These are phyloP conservation scores for Kodamaea restingae DNA, from an alignment of 805 yeast genomes.

Conservation along the genomic window DNA sequence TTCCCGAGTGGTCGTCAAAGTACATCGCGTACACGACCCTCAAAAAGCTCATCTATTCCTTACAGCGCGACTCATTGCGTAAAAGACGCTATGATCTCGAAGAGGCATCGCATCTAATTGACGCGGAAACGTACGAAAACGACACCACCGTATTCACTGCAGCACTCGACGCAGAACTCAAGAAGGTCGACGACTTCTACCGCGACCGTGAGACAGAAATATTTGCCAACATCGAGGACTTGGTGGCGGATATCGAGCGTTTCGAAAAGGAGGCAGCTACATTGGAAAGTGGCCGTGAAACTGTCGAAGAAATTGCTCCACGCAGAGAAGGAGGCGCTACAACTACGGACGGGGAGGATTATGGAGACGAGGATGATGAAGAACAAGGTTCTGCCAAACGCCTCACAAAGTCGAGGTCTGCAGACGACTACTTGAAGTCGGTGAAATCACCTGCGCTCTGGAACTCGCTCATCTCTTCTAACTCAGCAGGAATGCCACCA, in stretches of 20 bases:
- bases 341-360: conserved; percentile 34
- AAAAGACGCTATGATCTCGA: conserved; percentile 23
- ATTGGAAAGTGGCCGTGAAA: conserved; percentile 4
- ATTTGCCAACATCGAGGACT: conserved; percentile 47
- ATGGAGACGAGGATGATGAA: conserved; percentile 29
- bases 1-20: conserved; percentile 95
- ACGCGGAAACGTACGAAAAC: conserved; percentile 19
- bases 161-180: conserved; percentile 74
- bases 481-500: conserved; percentile 24
- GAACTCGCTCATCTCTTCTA: conserved; percentile 21
- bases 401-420: conserved; percentile 16
- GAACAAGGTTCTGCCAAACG: conserved; percentile 15
- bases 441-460: conserved; percentile 34
- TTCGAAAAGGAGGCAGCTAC: conserved; percentile 42
- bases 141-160: conserved; percentile 40
- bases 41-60: conserved; percentile 75
- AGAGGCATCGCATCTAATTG: conserved; percentile 27
- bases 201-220: conserved; percentile 59
- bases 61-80: conserved; percentile 58
- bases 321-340: conserved; percentile 18
- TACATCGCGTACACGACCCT: conserved; percentile 86
- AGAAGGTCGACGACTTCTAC: conserved; percentile 74
- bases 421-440: conserved; percentile 35
- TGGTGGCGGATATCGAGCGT: conserved; percentile 59
- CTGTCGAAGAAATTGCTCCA: conserved; percentile 15